These are phyloP conservation scores for Penicillium sp. DNA, from an alignment of 2,329 filamentous ascomycete species.

Conservation along the genomic window DNA sequence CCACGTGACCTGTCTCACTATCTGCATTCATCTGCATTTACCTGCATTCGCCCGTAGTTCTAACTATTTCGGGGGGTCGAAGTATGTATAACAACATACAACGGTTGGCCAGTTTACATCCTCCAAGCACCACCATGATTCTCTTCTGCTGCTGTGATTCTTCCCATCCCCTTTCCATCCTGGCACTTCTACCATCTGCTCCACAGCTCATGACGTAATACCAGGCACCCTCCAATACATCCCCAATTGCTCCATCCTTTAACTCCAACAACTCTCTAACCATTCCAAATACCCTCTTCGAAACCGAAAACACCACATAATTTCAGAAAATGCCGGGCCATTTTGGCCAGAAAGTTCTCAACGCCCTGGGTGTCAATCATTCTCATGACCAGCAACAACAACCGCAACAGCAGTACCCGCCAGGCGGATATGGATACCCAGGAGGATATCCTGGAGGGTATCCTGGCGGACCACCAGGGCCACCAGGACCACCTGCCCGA, in stretches of 20 bases:
- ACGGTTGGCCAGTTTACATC: too few relatives aligned
- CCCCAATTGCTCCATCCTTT: too few relatives aligned
- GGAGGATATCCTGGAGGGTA: background rate
- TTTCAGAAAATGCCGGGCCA: constrained; percentile 28
- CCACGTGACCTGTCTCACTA: too few relatives aligned
- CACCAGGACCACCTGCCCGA: constrained; percentile 8
- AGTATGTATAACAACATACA: too few relatives aligned
- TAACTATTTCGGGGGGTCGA: too few relatives aligned
- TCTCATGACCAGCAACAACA: constrained; percentile 4
- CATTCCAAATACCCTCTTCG: too few relatives aligned
- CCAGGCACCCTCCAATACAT: background rate
- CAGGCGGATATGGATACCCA: background rate
- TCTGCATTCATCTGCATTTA: too few relatives aligned
- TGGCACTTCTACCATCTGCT: background rate
- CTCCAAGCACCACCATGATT: too few relatives aligned
- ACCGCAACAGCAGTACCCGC: background rate
- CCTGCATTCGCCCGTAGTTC: too few relatives aligned
- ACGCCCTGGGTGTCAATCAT: constrained; percentile 31
- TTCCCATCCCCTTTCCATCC: background rate
- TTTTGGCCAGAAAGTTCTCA: constrained; percentile 38
- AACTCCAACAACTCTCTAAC: too few relatives aligned
- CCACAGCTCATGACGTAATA: constrained; percentile 5
- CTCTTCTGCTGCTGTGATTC: too few relatives aligned
- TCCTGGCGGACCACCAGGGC: constrained; percentile 2
- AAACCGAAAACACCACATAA: background rate